Base-by-base conservation (phyloP, 129 eudicot species). In the Artemisia tridentata region DNA sequence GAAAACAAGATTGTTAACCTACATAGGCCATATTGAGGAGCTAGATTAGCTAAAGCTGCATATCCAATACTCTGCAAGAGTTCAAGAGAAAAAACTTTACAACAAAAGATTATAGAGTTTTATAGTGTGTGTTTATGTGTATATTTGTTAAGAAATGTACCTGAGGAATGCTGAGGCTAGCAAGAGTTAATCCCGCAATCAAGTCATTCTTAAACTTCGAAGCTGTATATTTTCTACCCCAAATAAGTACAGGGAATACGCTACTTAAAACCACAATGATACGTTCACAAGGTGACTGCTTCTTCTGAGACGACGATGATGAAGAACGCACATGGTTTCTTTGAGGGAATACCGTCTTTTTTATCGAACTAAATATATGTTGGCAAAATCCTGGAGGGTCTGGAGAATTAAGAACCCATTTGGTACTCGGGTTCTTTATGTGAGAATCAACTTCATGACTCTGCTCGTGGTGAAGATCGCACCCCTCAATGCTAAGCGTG, bases 101-200 rank as follows among this genome's bases (percentile, higher is more conserved):
- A 0, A 11, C 23, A 13, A 55, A 6, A 13, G 12, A 11, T 9
- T 19, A 7, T 56, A 56, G 0, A 71, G 3, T 18, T 13, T 20
- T 10, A n/a, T n/a, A 68, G 46, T 45, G 46, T 72, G 56, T 46
- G 15, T 25, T 3, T 41, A 16, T 13, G 27, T 47, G 47, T 47
- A 72, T 59, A 15, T 47, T 61, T 4, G 50, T 16, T 57, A 10
- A 41, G 56, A 21, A 19, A 38, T 65, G 41, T 68, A 75, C 95
- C 87, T 85, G 95, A 51, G 95, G 95, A 67, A 88, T 85, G 83
- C 88, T 68, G 66, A 88, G 91, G 47, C 95, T 88, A 59, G 95
- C 88, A 56, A 88, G 81, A 72, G 95, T 88, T 46, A 88, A 71
- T 18, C 95, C 95, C 15, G 91, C 71, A 74, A 88, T 78, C 19